Percentiles rank a stretch among this genome's conserved stretches.
Evolutionary conservation across 306 rosid genomes (phyloP).

Genomic region (Datisca glomerata): DNA sequence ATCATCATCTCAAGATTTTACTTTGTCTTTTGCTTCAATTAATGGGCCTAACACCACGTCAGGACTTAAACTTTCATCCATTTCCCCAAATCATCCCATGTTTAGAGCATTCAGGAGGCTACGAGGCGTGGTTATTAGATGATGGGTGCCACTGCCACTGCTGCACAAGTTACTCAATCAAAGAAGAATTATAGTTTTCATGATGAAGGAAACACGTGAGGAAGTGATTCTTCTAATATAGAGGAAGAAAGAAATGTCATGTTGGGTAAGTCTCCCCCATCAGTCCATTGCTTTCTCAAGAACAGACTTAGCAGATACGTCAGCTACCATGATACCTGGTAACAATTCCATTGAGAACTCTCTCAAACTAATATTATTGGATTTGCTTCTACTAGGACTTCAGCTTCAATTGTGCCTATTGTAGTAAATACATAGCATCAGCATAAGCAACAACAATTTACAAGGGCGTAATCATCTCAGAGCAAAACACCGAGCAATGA

Average conservation of each 20-base stretch:
- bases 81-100: conserved; percentile 52
- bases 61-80: conserved; percentile 57
- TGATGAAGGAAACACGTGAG: conserved; percentile 52
- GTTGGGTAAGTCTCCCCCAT: conserved; percentile 37
- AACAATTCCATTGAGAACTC: conserved; percentile 65
- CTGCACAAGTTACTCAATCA: conserved; percentile 52
- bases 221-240: conserved; percentile 36
- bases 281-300: conserved; percentile 84
- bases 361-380: conserved; percentile 47
- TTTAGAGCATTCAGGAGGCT: conserved; percentile 30
- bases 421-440: conserved; percentile 46
- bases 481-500: conserved; percentile 65
- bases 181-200: conserved; percentile 37
- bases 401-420: conserved; percentile 45
- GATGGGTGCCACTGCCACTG: conserved; percentile 41
- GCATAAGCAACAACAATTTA: conserved; percentile 51
- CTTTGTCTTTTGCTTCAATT: conserved; percentile 65
- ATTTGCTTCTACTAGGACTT: conserved; percentile 32
- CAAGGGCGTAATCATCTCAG: conserved; percentile 38
- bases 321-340: conserved; percentile 30
- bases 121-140: conserved; percentile 31
- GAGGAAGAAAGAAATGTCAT: conserved; percentile 67
- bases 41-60: conserved; percentile 52
- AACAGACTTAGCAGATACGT: conserved; percentile 50
- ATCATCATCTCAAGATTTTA: conserved; percentile 51